A percentile compares a stretch with the other conserved stretches of the same genome.
These are phyloP conservation scores for Hypoxylon sp. DNA, from an alignment of 2,329 filamentous ascomycete species.

Conservation along the genomic window DNA sequence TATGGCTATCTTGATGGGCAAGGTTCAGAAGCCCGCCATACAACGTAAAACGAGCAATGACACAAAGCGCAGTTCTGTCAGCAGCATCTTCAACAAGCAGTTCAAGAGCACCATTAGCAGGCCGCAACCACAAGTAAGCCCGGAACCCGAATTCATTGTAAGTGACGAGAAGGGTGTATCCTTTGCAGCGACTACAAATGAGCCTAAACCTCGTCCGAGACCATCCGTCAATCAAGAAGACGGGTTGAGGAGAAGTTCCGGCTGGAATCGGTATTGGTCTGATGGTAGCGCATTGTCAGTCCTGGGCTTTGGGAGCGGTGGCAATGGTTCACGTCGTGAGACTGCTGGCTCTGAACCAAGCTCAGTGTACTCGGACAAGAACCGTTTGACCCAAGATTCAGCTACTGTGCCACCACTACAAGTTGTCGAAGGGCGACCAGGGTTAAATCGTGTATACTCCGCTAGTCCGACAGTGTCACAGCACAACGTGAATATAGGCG, in stretches of 20 bases:
- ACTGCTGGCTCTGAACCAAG: slow-evolving; percentile 65
- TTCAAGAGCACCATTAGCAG: slow-evolving; percentile 70
- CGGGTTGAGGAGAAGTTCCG: slow-evolving; percentile 68
- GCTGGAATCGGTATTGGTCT: slow-evolving; percentile 82
- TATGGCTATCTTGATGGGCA: slow-evolving; percentile 72
- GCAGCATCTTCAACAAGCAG: slow-evolving; percentile 68
- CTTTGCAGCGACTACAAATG: slow-evolving; percentile 34
- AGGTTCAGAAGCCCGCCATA: slow-evolving; percentile 58
- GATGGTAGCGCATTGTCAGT: slow-evolving; percentile 75
- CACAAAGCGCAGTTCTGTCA: slow-evolving; percentile 59
- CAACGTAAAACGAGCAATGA: slow-evolving; percentile 66
- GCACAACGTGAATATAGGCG: slow-evolving; percentile 60
- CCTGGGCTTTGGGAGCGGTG: slow-evolving; percentile 63
- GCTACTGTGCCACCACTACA: slow-evolving; percentile 74
- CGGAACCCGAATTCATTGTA: slow-evolving; percentile 38
- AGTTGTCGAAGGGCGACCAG: slow-evolving; percentile 65
- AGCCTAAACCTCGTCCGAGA: slow-evolving; percentile 48
- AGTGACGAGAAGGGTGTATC: slow-evolving; percentile 36
- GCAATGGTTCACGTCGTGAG: slow-evolving; percentile 52
- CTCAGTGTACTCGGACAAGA: slow-evolving; percentile 62
- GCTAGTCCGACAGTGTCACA: slow-evolving; percentile 75
- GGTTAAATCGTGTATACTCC: slow-evolving; percentile 71
- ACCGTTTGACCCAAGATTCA: slow-evolving; percentile 70
- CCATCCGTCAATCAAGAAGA: slow-evolving; percentile 50
- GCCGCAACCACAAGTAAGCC: slow-evolving; percentile 61